phyloP scores from a whole-genome alignment of 441 rosid genomes.

The Brassica balearica region DNA sequence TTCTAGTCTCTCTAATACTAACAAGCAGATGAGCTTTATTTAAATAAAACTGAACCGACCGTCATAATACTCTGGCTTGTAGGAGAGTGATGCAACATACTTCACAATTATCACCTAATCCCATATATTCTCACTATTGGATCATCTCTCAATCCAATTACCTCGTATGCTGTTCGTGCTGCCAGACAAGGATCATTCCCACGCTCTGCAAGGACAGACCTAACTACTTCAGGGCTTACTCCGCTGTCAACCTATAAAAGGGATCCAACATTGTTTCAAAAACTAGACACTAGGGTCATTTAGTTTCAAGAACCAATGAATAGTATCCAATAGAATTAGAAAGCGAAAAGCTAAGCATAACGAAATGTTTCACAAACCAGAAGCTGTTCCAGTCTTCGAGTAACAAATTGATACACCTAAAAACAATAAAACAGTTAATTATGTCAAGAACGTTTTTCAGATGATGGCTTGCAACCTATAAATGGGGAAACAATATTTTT shows the following conservation, averaged over 20 bases:
- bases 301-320: constrained; percentile 9
- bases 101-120: too few relatives aligned
- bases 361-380: constrained; percentile 61
- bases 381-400: constrained; percentile 92
- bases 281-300: constrained; percentile 12
- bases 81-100: not conserved
- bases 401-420: constrained; percentile 84
- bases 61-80: constrained; percentile 25
- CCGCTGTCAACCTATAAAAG: constrained; percentile 81
- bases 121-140: not conserved
- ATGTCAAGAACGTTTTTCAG: constrained; percentile 12
- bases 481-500: constrained; percentile 10
- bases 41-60: constrained; percentile 7
- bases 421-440: constrained; percentile 30
- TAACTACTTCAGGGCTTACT: constrained; percentile 84
- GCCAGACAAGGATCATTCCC: constrained; percentile 86
- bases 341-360: constrained; percentile 16
- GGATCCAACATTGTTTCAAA: constrained; percentile 25
- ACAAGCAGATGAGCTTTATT: not conserved
- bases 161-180: constrained; percentile 78
- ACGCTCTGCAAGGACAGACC: constrained; percentile 88
- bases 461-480: constrained; percentile 23
- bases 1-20: constrained; percentile 14
- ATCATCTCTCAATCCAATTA: constrained; percentile 45
- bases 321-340: not conserved